A percentile compares a stretch with the other conserved stretches of the same genome.
phyloP scores from a whole-genome alignment of 345 rosid species.

The Citrus unshiu region DNA sequence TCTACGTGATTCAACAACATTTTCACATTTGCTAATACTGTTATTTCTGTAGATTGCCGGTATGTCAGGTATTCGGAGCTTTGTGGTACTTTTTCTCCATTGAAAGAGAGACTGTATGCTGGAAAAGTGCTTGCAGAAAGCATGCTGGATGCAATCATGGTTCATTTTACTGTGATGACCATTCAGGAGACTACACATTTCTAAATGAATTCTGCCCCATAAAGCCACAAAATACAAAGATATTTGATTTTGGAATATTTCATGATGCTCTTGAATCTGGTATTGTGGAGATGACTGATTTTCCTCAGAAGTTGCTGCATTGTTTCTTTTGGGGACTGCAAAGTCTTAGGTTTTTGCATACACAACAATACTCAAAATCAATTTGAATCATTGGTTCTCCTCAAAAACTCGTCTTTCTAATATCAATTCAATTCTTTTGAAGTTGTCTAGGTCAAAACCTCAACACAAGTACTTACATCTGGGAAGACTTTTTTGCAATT shows the following conservation, averaged over 20 bases:
- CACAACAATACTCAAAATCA: background rate
- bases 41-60: background rate
- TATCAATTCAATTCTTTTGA: background rate
- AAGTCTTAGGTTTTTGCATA: background rate
- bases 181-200: background rate
- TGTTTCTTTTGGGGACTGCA: background rate
- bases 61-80: background rate
- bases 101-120: background rate
- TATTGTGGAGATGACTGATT: background rate
- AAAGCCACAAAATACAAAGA: background rate
- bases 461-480: background rate
- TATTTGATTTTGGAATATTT: slow-evolving; percentile 3
- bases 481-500: background rate
- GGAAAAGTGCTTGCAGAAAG: background rate
- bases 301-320: background rate
- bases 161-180: background rate
- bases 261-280: background rate
- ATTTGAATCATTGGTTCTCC: background rate
- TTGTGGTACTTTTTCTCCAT: slow-evolving; percentile 6
- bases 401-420: background rate
- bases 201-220: background rate
- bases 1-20: background rate
- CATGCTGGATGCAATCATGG: background rate
- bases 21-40: background rate
- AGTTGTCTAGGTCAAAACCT: slow-evolving; percentile 7